Base-by-base conservation (phyloP, 2,329 filamentous ascomycete genomes). In the Talaromyces funiculosus region DNA sequence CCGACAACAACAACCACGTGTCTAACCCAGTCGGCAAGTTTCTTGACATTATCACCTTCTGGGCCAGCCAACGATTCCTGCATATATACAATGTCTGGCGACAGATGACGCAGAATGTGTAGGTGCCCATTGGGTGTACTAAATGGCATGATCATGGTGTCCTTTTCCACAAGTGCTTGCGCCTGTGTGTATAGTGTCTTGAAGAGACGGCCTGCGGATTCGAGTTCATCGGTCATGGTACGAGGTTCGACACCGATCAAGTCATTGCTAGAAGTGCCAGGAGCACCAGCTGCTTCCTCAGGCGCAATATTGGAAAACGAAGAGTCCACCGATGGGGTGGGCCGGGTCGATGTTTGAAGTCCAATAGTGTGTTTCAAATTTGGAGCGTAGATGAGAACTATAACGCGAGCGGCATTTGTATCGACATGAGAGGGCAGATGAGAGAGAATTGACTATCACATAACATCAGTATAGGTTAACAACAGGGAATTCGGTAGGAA, bases 351-450 rank as follows among this genome's bases (percentile, higher is more conserved):
- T 78, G 67, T 67, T 8, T 68, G 65, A 61, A 70, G 67, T 59
- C 54, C 42, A 61, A 71, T 64, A 38, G 70, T 80, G 57, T 91
- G 87, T 75, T 91, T 90, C 58, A 96, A 78, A 56, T 84, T 82
- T 0, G 93, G 93, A 2, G 90, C 86, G 75, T 96, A 96, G 70
- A 97, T 93, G 65, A 97, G 82, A 61, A 97, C 83, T 69, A 96
- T 95, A 24, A 97, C 81, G 71, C 90, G 90, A 65, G 88, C 85
- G 63, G 81, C 85, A 51, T 86, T 84, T 64, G 88, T 84, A 72
- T 96, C 86, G 65, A 88, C 86, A 62, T 89, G 84, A 64, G 87
- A 84, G 38, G 92, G 90, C 54, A 97, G 89, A 73, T 96, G 89
- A 45, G 92, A 95, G 60, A 97, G 82, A 66, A 97, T 90, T 29